These are phyloP conservation scores for Ganoderma lingzhi DNA, from an alignment of 1,284 basidiomycete species.

Conservation along the genomic window DNA sequence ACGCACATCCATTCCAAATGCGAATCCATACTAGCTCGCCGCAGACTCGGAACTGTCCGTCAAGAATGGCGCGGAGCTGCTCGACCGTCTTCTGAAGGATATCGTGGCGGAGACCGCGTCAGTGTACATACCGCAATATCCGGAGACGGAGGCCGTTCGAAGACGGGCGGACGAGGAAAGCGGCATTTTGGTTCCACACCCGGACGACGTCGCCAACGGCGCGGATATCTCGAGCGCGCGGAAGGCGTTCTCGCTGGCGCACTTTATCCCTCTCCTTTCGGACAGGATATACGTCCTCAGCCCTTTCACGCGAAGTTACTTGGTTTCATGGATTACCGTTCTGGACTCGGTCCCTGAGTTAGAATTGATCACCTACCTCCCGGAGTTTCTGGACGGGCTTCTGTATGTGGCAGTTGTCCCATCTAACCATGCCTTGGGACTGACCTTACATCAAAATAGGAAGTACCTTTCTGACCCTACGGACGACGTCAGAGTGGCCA, in stretches of 20 bases:
- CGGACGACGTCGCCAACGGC: conserved; percentile 58
- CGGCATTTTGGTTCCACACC: conserved; percentile 68
- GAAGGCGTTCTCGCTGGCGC: conserved; percentile 92
- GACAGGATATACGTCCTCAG: conserved; percentile 96
- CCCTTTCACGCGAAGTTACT: conserved; percentile 95
- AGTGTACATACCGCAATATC: conserved; percentile 91
- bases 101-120: conserved; percentile 98
- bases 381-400: conserved; percentile 94
- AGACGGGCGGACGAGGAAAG: conserved; percentile 49
- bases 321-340: conserved; percentile 97
- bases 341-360: conserved; percentile 97
- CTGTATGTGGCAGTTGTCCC: conserved; percentile 64
- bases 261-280: conserved; percentile 93
- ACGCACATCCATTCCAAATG: conserved; percentile 10
- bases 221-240: conserved; percentile 55
- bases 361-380: conserved; percentile 93
- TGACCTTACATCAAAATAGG: conserved; percentile 54
- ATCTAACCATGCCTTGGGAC: conserved; percentile 12
- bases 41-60: conserved; percentile 97
- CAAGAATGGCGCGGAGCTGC: conserved; percentile 98
- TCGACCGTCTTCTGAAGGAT: conserved; percentile 96
- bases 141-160: conserved; percentile 77
- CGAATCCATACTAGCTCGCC: conserved; percentile 71
- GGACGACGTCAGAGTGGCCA: conserved; percentile 92
- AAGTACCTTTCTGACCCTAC: conserved; percentile 97